Base-by-base conservation (phyloP, 2,329 filamentous ascomycete species). In the Colletotrichum sp. region DNA sequence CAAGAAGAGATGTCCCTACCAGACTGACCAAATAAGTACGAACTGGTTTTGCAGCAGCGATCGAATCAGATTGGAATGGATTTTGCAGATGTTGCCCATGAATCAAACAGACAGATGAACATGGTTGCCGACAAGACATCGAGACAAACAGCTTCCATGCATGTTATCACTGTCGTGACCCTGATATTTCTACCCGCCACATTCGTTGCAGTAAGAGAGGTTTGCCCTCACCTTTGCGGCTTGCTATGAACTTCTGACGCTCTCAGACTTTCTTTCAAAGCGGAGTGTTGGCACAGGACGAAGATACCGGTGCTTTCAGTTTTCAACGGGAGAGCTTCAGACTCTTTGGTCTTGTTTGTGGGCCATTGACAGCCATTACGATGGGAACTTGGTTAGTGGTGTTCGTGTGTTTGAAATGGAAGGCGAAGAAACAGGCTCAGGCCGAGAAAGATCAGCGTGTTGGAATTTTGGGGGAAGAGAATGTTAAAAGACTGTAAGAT, bases 151-250 rank as follows among this genome's bases (percentile, higher is more conserved):
- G 24, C 69, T 2, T 71, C 69, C 0, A 71, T 71, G 69, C 69
- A 71, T 6, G 62, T 71, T 15, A 71, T 71, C 32, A 71, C 69
- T 1, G 63, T 66, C 13, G 69, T 57, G 0, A 71, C 69, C 2
- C 44, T 71, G 0, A 44, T 71, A 2, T 71, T 71, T 12, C 62
- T 71, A 4, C 69, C 69, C 3, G 62, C 69, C 24, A 71, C 69
- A 1, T 71, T 71, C 60, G 69, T 71, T 15, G 69, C 69, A 21
- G 69, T 71, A 71, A 71, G 69, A 64, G 59, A 52, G 28, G 59
- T 21, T 32, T 52, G 16, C 69, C 69, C 69, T 49, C 28, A 9
- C 1, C 1, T 64, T 16, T 28, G 2, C 69, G 3, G 59, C n/a
- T 1, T 64, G 6, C 15, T 71, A 2, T 64, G 39, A 71, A 16